Conservation (phyloP, 148 eudicot species). For the Rhododendron kiyosumense region DNA sequence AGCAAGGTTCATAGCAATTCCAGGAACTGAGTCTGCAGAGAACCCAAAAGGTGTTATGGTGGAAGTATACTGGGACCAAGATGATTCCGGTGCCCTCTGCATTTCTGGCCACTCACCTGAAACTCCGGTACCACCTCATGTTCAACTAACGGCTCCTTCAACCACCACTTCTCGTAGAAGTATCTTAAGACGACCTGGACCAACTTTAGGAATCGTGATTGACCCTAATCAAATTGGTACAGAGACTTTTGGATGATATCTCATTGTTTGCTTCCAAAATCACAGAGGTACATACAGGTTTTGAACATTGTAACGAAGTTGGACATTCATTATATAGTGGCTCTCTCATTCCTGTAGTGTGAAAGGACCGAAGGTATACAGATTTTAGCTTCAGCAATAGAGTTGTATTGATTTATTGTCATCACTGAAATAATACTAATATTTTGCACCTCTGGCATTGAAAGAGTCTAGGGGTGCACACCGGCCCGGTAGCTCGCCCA, state of each 20-base stretch:
- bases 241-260: background rate
- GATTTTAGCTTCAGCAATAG: background rate
- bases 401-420: background rate
- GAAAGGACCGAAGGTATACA: background rate
- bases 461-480: background rate
- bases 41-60: conserved; percentile 73
- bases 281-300: background rate
- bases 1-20: conserved; percentile 58
- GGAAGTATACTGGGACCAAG: conserved; percentile 78
- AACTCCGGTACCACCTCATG: conserved; percentile 44
- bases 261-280: background rate
- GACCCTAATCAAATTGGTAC: conserved; percentile 48
- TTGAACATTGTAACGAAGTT: background rate
- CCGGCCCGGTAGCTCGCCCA: background rate
- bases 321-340: background rate
- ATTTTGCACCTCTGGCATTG: background rate
- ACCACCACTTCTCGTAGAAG: conserved; percentile 13
- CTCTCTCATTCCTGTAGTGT: background rate
- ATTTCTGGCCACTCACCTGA: conserved; percentile 68
- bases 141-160: conserved; percentile 15
- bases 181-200: conserved; percentile 16
- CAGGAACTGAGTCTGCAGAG: conserved; percentile 61
- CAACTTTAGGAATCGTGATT: conserved; percentile 43
- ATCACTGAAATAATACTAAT: background rate
- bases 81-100: conserved; percentile 76